Base-by-base conservation (phyloP, 2,329 filamentous ascomycete species). In the Calonectria multiphialidica region DNA sequence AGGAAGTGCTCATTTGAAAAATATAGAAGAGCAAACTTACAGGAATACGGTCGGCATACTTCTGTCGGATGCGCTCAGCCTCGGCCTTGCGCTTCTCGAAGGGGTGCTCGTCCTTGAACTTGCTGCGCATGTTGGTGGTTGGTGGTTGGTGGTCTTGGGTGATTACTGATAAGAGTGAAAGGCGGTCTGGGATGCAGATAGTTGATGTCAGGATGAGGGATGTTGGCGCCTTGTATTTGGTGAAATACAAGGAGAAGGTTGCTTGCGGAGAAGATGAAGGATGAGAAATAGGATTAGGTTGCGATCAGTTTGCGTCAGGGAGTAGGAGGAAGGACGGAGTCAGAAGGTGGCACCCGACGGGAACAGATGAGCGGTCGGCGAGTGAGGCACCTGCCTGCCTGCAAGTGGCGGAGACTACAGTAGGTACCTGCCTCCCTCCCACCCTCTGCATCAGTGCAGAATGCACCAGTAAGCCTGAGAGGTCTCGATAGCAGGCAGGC, bases 21-120 rank as follows among this genome's bases (percentile, higher is more conserved):
- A 62, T 37, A 64, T 35, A 28, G 16, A 10, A 15, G 50, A 69
- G 71, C 28, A 68, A 72, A 92, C 95, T 85, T 92, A 98, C 97
- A 64, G 97, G 97, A 87, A 99, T 99, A 81, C 97, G 95, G 86
- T 99, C 97, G 80, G 95, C 93, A 86, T 99, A 99, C 88, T 99
- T 99, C 90, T 98, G 96, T 79, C 97, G 95, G 86, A 98, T 98
- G 86, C 97, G 96, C 90, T 99, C 97, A 84, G 97, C 97, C 89
- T 99, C 97, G 78, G 97, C 97, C 95, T 98, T 98, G 89, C 97
- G 95, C 95, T 99, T 99, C 93, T 98, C 97, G 86, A 98, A 98
- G 81, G 95, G 95, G 87, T 98, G 97, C 92, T 98, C 97, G 93
- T 99, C 97, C 95, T 99, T 99, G 88, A 99, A 99, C 92, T 98